Conservation (phyloP, 2,329 filamentous ascomycete species). For the Aspergillus sp. region DNA sequence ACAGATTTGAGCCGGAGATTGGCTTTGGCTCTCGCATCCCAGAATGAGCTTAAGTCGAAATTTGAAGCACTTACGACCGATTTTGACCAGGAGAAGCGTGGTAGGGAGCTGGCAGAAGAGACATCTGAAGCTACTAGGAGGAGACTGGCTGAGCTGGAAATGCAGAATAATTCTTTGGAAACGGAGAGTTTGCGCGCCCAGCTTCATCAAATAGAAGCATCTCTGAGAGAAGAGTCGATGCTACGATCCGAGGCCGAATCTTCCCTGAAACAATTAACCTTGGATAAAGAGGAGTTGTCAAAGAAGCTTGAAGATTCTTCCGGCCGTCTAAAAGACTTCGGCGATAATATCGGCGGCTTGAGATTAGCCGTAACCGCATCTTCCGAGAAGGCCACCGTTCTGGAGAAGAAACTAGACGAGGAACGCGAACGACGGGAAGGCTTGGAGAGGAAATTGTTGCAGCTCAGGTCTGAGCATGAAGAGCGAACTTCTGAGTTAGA, state of each 20-base stretch:
- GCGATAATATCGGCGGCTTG: slow-evolving; percentile 70
- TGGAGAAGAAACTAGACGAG: slow-evolving; percentile 76
- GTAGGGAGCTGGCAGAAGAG: slow-evolving; percentile 83
- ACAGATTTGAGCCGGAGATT: slow-evolving; percentile 79
- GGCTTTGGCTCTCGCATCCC: slow-evolving; percentile 73
- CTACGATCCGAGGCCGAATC: slow-evolving; percentile 73
- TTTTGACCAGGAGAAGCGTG: slow-evolving; percentile 75
- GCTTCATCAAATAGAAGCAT: slow-evolving; percentile 74
- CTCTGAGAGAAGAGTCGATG: slow-evolving; percentile 78
- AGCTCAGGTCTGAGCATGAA: slow-evolving; percentile 81
- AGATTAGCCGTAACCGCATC: slow-evolving; percentile 77
- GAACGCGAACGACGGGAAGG: slow-evolving; percentile 74
- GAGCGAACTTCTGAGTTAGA: slow-evolving; percentile 75
- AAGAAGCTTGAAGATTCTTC: slow-evolving; percentile 66
- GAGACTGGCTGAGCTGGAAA: slow-evolving; percentile 79
- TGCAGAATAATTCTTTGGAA: slow-evolving; percentile 79
- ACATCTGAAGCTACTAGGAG: slow-evolving; percentile 78
- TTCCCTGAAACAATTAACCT: slow-evolving; percentile 69
- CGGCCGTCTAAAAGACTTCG: slow-evolving; percentile 67
- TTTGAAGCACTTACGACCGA: slow-evolving; percentile 69
- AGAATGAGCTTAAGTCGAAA: slow-evolving; percentile 77
- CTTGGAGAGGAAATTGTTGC: slow-evolving; percentile 72
- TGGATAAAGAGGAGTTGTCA: slow-evolving; percentile 81
- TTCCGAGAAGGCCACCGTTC: slow-evolving; percentile 68
- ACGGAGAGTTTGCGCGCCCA: slow-evolving; percentile 83